Conservation (phyloP, 129 eudicot species). For the Tagetes patula region DNA sequence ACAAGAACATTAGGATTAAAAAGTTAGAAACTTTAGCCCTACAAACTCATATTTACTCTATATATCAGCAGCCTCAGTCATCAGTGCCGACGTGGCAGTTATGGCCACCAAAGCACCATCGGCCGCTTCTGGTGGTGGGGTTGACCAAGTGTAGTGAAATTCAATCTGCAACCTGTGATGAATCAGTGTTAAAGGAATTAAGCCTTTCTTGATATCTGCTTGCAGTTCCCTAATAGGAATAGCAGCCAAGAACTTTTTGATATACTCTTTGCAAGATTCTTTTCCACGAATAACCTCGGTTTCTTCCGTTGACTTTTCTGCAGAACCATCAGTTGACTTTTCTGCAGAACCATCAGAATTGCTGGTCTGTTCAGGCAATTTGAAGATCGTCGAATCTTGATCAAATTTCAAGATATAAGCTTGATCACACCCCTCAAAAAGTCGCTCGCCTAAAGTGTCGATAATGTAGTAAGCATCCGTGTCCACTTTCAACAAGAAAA, state of each 20-base stretch:
- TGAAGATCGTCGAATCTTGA: conserved; percentile 46
- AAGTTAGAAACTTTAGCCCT: conserved; percentile 20
- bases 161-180: conserved; percentile 83
- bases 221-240: conserved; percentile 79
- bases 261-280: conserved; percentile 81
- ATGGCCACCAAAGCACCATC: neutral
- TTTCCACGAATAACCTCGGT: conserved; percentile 51
- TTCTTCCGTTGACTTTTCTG: conserved; percentile 20
- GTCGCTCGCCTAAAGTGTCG: conserved; percentile 93
- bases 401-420: conserved; percentile 91
- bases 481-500: conserved; percentile 84
- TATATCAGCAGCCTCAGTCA: conserved; percentile 11
- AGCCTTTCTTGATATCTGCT: conserved; percentile 73
- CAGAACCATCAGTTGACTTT: conserved; percentile 14
- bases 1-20: conserved; percentile 12
- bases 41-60: conserved; percentile 20
- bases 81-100: conserved; percentile 23
- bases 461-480: conserved; percentile 75
- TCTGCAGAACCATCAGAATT: conserved; percentile 26
- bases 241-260: conserved; percentile 81
- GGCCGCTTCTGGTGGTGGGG: conserved; percentile 13
- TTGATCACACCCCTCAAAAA: conserved; percentile 85
- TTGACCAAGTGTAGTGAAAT: conserved; percentile 61
- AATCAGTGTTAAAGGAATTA: conserved; percentile 51
- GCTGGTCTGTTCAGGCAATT: conserved; percentile 38